Base-by-base conservation (phyloP, 2,329 filamentous ascomycete species). In the Celoporthe dispersa region DNA sequence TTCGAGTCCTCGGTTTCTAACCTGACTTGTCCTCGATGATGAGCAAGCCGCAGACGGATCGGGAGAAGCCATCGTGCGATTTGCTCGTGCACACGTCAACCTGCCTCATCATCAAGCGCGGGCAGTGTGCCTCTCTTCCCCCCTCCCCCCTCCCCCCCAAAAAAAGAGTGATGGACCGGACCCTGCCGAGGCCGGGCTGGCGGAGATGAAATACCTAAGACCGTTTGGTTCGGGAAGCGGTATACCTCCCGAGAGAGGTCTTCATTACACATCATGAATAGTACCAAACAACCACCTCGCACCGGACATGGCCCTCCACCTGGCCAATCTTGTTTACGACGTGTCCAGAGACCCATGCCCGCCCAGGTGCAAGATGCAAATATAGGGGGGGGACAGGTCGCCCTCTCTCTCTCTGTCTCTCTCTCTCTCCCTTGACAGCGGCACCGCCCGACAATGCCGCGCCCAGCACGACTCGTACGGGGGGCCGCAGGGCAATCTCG, bases 1-100 rank as follows among this genome's bases (percentile, higher is more conserved):
- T 71, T 71, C 70, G 68, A 70, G 53, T 62, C 9, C 28, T 35
- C 19, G 64, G 70, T 35, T 48, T 57, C 57, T 65, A 37, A 25
- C 28, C 51, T 59, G 61, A 31, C n/a, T 37, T 55, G 37, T 35
- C 19, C 12, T n/a, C 41, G 59, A 41, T 48, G 60, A 65, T n/a
- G 64, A 33, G 31, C 14, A 55, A 25, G 25, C 53, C 6, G 51
- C 35, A 28, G 25, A 48, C 39, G 39, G 53, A 66, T 22, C 16
- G n/a, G 35, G 35, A 22, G 33, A 22, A n/a, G 33, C 25, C 14
- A n/a, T 25, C 19, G 28, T 9, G 33, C 63, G 9, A 33, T n/a
- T 22, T 37, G 22, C n/a, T 55, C 22, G 64, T 33, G 41, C 39
- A 11, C 28, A 53, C 19, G 33, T 37, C 57, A 37, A 35, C 33